Evolutionary conservation across 2,329 filamentous ascomycete genomes (phyloP), one percentile per base, ranked within the genome.

Genomic region (Aspergillus thermomutatus): DNA sequence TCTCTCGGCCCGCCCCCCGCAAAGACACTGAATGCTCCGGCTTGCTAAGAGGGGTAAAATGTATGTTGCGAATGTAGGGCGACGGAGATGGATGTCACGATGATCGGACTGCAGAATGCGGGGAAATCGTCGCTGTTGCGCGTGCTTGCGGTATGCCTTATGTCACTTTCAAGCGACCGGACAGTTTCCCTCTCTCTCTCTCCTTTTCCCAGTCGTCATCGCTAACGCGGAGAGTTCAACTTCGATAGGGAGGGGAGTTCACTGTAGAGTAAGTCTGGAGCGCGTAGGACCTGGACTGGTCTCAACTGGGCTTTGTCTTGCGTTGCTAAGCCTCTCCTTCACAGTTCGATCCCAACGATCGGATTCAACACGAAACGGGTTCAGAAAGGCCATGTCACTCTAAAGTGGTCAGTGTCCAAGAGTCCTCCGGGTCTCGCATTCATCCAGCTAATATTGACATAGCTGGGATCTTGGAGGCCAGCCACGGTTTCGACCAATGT

Each of bases 351-450:
- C 75, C 94, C 94, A 60, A 99, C 94, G 17, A 93, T 99, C 69
- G 94, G 94, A 64, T 97, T 97, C 82, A 99, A 97, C 77, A 96
- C 97, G 87, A 97, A 97, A 83, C 88, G 90, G 66, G 92, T 99
- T 68, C 92, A 97, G 79, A 93, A 94, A 72, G 94, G 94, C 67
- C 93, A 97, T 84, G 94, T 99, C 74, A 96, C 94, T 67, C 83
- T 99, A 70, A 97, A 97, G 79, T 99, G 94, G 85, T 87, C 74
- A 72, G 82, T 77, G 9, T 48, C 49, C 19, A 27, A 25, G 26
- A 54, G 51, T 43, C 25, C 9, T 52, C 45, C 27, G 23, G 51
- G 40, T 28, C 26, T 45, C 10, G 34, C 49, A 27, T 47, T 31
- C 52, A 54, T 56, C 45, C 60, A 54, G 49, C 63, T 67, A 57